Conservation (phyloP, 179 eudicot genomes). For the Sideroxylon spinosum region DNA sequence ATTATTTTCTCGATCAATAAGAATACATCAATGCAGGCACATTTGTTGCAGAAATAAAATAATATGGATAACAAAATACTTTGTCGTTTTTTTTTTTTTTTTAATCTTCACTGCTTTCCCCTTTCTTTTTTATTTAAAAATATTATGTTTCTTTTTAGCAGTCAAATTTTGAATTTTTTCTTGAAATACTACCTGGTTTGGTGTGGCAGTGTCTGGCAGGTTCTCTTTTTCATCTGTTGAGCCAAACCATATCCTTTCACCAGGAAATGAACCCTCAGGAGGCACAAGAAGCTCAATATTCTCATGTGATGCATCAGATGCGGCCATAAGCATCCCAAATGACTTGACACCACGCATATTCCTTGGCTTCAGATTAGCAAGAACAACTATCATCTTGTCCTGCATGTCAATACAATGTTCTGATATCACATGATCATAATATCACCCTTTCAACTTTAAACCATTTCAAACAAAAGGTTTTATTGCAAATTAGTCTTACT, state of each 20-base stretch:
- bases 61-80: not conserved
- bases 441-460: not conserved
- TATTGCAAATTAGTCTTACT: not conserved
- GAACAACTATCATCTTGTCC: slow-evolving; percentile 70
- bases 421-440: not conserved
- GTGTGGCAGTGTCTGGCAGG: slow-evolving; percentile 65
- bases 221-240: slow-evolving; percentile 60
- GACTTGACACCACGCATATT: slow-evolving; percentile 97
- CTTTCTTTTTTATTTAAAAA: no score
- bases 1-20: not conserved
- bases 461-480: not conserved
- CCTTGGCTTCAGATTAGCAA: slow-evolving; percentile 91
- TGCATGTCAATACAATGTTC: slow-evolving; percentile 26
- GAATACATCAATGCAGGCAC: not conserved
- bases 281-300: slow-evolving; percentile 96
- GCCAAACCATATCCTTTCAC: slow-evolving; percentile 97
- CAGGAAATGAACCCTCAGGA: slow-evolving; percentile 72
- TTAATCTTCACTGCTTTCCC: not conserved
- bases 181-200: slow-evolving; percentile 62
- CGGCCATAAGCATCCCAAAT: slow-evolving; percentile 95
- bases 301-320: slow-evolving; percentile 91
- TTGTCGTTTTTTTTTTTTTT: not conserved
- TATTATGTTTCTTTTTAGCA: not conserved
- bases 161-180: not conserved
- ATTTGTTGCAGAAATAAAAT: slow-evolving; percentile 1